phyloP scores from a whole-genome alignment of 805 yeast genomes.

The Suhomyces sp. region DNA sequence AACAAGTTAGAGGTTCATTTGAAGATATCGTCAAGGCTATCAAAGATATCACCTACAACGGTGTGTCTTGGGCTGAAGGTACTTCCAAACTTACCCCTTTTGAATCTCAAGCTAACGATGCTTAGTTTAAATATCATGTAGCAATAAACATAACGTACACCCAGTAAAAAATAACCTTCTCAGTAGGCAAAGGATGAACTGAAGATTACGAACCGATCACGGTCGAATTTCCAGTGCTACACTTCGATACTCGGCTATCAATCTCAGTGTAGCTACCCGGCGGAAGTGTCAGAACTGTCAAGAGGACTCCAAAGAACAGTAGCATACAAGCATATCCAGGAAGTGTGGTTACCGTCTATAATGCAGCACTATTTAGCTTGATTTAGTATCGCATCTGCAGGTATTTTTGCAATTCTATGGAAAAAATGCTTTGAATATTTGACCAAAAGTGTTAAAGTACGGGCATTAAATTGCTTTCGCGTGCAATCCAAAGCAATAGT shows the following conservation, averaged over 20 bases:
- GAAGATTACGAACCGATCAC: no score
- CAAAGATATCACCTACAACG: constrained; percentile 69
- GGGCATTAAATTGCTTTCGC: background rate
- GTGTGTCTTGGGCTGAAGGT: constrained; percentile 81
- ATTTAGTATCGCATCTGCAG: background rate
- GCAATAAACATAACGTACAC: background rate
- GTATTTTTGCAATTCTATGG: no score
- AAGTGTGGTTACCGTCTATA: background rate
- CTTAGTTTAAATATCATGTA: constrained; percentile 1
- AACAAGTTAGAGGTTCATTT: constrained; percentile 90
- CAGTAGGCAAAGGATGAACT: no score
- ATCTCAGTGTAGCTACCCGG: no score
- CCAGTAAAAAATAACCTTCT: no score
- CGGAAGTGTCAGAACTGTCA: no score
- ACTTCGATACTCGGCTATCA: no score
- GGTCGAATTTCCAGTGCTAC: no score
- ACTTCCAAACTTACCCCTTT: constrained; percentile 70
- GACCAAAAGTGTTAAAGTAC: background rate
- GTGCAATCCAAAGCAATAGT: background rate
- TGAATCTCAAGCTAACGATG: constrained; percentile 58
- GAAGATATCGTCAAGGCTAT: constrained; percentile 70
- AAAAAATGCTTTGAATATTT: background rate
- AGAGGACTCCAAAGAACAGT: background rate
- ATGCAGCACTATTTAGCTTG: background rate
- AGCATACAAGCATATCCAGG: background rate